Percentiles rank a stretch among this genome's conserved stretches.
Conservation (phyloP, 2,329 filamentous ascomycete species). For the Sporothrix variecibatus region DNA sequence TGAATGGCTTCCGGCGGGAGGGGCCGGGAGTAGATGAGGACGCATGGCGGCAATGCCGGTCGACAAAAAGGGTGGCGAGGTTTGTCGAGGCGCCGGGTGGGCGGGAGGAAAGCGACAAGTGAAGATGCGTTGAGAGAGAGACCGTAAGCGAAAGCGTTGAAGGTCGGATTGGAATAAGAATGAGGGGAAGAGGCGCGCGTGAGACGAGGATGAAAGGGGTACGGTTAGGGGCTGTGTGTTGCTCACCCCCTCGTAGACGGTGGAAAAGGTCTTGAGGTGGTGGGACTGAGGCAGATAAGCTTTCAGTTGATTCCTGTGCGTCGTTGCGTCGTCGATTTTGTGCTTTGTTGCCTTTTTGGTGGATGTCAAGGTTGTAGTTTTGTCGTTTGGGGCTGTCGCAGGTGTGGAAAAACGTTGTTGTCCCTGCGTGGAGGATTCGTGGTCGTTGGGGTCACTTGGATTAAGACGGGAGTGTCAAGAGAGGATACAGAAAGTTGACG, state of each 20-base stretch:
- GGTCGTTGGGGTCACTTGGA: background rate
- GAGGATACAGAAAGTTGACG: background rate
- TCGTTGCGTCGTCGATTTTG: background rate
- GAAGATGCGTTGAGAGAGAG: background rate
- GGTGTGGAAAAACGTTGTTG: background rate
- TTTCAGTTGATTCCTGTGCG: background rate
- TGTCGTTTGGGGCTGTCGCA: background rate
- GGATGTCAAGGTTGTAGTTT: background rate
- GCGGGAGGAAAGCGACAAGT: too few relatives aligned
- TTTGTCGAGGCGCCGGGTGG: background rate
- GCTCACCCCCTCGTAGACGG: background rate
- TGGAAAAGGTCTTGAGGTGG: background rate
- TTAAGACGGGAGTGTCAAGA: background rate
- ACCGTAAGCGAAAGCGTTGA: too few relatives aligned
- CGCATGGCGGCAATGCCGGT: slow-evolving; percentile 20
- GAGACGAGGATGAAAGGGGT: background rate
- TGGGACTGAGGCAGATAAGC: background rate
- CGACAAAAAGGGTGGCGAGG: background rate
- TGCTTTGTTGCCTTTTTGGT: background rate
- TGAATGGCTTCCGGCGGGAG: background rate
- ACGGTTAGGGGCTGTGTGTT: background rate
- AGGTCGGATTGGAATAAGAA: background rate
- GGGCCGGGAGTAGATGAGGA: slow-evolving; percentile 18
- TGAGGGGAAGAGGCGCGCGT: background rate
- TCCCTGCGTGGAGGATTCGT: background rate